Evolutionary conservation across 2,329 filamentous ascomycete genomes (phyloP), one percentile per base, ranked within the genome.

Genomic region (Alternaria longipes): DNA sequence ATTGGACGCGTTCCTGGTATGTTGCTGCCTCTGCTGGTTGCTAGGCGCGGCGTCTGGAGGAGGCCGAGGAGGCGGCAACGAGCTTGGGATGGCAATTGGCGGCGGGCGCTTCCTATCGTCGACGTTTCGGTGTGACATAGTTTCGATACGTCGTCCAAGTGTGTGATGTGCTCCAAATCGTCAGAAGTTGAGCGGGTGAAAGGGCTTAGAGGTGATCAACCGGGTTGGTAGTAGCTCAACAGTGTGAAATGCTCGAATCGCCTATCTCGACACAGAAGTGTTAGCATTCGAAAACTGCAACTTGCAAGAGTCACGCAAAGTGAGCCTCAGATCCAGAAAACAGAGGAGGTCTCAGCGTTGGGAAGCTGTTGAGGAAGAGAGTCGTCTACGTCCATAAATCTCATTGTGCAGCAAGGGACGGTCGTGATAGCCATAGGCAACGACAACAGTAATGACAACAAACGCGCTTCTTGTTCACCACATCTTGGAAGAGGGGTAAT

Each of bases 91-190:
- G 5, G 59, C 42, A 36, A 74, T 73, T 3, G 70, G 71, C 32
- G 71, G 69, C 16, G 72, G 74, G 40, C 71, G 70, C 59, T 64
- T 74, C 65, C 68, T 74, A n/a, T 62, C 53, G 14, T 66, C 67
- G 12, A 52, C 32, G 18, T 54, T 30, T 16, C 56, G 53, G 8
- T 63, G 42, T 7, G 69, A 60, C 72, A 75, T 75, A 5, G 34
- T 46, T 22, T 40, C 44, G 53, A 14, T 16, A 24, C 26, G 26
- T 52, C 20, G 38, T 20, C 14, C 12, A 40, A 28, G 14, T 26
- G 53, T 8, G 34, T 36, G 11, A 26, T 40, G n/a, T 56, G 40
- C 22, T 45, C 14, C 38, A 41, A n/a, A 24, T n/a, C 49, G 46
- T 58, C 34, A 51, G 54, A 41, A 26, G 11, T 30, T 49, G 49